These are phyloP conservation scores for Russula brevipes DNA, from an alignment of 768 basidiomycete genomes.

Conservation along the genomic window DNA sequence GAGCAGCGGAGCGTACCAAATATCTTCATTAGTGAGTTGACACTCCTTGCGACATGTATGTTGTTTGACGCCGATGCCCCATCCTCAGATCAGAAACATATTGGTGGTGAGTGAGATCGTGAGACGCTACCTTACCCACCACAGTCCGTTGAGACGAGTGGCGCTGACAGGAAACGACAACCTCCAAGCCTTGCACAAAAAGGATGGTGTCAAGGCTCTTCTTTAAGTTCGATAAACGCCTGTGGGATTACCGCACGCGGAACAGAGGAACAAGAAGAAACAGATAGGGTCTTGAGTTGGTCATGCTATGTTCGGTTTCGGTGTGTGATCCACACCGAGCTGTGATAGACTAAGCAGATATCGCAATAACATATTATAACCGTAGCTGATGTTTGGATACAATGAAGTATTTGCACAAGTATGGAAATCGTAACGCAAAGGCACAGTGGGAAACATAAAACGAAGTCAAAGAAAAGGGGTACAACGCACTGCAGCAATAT, in stretches of 20 bases:
- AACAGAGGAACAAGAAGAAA: not conserved
- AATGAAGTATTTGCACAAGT: not conserved
- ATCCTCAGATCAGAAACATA: slow-evolving; percentile 43
- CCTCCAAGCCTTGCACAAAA: slow-evolving; percentile 18
- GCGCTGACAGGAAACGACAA: slow-evolving; percentile 19
- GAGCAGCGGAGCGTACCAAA: slow-evolving; percentile 70
- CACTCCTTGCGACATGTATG: not conserved
- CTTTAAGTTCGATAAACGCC: slow-evolving; percentile 1
- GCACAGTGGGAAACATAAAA: not conserved
- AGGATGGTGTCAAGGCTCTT: slow-evolving; percentile 16
- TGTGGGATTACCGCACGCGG: not conserved
- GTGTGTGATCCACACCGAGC: too few species aligned
- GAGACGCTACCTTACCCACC: not conserved
- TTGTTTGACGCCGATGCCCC: not conserved
- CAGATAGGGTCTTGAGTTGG: not conserved
- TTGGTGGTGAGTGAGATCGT: slow-evolving; percentile 44
- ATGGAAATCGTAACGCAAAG: not conserved
- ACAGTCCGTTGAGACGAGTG: not conserved
- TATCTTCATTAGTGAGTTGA: slow-evolving; percentile 60
- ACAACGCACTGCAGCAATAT: not conserved
- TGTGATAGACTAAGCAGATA: too few species aligned
- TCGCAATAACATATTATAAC: not conserved
- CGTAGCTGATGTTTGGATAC: not conserved
- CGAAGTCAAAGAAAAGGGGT: not conserved
- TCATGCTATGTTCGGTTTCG: too few species aligned